A percentile compares a stretch with the other conserved stretches of the same genome.
Evolutionary conservation across 768 basidiomycete genomes (phyloP).

Genomic region (Lactarius deliciosus): DNA sequence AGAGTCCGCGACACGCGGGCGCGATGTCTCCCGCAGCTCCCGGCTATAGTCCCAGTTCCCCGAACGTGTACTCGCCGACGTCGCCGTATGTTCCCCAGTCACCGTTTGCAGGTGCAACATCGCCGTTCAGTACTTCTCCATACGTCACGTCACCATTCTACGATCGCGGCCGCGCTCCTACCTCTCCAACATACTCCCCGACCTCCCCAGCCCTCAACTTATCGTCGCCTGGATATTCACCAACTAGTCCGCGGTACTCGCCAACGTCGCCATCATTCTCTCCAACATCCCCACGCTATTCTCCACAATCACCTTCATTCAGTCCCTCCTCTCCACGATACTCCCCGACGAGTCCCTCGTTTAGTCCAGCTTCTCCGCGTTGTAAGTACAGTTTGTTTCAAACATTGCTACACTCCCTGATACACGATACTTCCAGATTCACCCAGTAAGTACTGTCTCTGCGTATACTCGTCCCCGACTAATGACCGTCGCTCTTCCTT

Average conservation of each 20-base stretch:
- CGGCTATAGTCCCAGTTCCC: conserved; percentile 90
- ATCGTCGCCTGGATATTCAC: conserved; percentile 70
- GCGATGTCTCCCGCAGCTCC: conserved; percentile 88
- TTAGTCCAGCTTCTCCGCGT: conserved; percentile 85
- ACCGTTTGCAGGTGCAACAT: conserved; percentile 78
- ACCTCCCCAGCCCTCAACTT: conserved; percentile 81
- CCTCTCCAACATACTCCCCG: conserved; percentile 86
- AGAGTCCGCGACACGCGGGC: conserved; percentile 80
- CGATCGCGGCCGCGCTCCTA: conserved; percentile 58
- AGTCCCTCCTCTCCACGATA: conserved; percentile 88
- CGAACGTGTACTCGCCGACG: conserved; percentile 84
- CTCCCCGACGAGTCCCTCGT: conserved; percentile 85
- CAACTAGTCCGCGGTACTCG: conserved; percentile 80
- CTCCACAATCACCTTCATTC: conserved; percentile 89
- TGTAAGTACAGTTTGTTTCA: conserved; percentile 50
- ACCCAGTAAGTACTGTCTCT: conserved; percentile 58
- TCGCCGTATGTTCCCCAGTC: conserved; percentile 89
- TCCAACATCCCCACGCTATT: conserved; percentile 88
- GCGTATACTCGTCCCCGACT: conserved; percentile 31
- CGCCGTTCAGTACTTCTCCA: conserved; percentile 78
- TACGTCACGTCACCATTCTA: conserved; percentile 87
- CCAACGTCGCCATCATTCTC: conserved; percentile 85
- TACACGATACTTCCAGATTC: conserved; percentile 52
- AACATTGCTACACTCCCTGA: conserved; percentile 24
- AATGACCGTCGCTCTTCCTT: conserved; percentile 22